Evolutionary conservation across 2,329 filamentous ascomycete genomes (phyloP).

Genomic region (Clarireedia paspali): DNA sequence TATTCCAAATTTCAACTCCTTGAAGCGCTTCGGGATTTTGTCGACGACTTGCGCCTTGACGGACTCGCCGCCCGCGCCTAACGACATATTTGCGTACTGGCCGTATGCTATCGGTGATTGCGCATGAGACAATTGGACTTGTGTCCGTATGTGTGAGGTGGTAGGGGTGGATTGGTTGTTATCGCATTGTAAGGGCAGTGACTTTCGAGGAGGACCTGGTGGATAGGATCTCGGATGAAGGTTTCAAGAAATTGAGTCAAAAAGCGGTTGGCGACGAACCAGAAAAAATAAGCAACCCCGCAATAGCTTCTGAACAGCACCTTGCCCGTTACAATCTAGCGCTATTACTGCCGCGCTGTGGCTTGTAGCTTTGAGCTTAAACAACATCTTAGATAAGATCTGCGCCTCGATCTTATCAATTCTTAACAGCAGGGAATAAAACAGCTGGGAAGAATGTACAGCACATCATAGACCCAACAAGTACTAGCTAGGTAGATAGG

Average conservation of each 20-base stretch:
- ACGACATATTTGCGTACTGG: slow-evolving; percentile 21
- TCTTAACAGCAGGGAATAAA: not conserved
- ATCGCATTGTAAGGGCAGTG: not conserved
- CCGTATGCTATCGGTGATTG: not conserved
- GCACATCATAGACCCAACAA: not conserved
- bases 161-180: not conserved
- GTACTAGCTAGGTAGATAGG: not conserved
- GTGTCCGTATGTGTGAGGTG: not conserved
- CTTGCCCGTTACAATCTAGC: not conserved
- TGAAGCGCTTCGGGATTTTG: slow-evolving; percentile 83
- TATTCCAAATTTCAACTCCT: slow-evolving; percentile 88
- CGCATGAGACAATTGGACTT: slow-evolving; percentile 1
- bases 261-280: slow-evolving; percentile 7
- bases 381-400: not conserved
- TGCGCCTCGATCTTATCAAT: not conserved
- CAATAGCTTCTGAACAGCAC: not conserved
- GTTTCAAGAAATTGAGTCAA: not conserved
- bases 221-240: not conserved
- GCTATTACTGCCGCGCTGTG: not conserved
- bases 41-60: slow-evolving; percentile 87
- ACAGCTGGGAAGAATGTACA: not conserved
- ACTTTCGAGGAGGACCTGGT: not conserved
- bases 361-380: not conserved
- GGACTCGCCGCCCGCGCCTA: slow-evolving; percentile 20
- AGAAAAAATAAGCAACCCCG: slow-evolving; percentile 4